Evolutionary conservation across 2,329 filamentous ascomycete genomes (phyloP).

Genomic region (Sporothrix sp.): DNA sequence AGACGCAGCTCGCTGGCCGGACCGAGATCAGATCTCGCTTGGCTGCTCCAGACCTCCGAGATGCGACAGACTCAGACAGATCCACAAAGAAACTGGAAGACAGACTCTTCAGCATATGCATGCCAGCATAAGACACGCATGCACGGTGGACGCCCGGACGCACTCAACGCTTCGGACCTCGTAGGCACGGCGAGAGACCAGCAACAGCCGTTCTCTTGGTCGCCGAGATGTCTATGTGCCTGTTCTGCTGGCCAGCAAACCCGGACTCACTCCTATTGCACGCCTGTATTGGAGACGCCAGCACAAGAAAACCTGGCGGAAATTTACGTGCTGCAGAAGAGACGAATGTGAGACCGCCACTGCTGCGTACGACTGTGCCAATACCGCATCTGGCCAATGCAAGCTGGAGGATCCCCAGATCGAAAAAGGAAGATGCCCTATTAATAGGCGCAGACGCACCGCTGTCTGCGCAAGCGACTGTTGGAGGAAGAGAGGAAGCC

Average conservation of each 20-base stretch:
- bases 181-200: not conserved
- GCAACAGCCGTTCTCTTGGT: not conserved
- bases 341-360: constrained; percentile 16
- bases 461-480: too few relatives aligned
- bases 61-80: constrained; percentile 18
- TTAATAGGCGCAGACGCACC: not conserved
- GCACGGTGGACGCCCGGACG: too few relatives aligned
- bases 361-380: constrained; percentile 17
- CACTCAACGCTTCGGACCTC: not conserved
- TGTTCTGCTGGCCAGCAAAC: too few relatives aligned
- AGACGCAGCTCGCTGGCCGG: not conserved
- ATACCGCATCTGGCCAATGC: constrained; percentile 12
- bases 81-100: not conserved
- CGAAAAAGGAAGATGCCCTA: constrained; percentile 9
- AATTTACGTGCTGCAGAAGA: constrained; percentile 19
- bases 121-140: not conserved
- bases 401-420: constrained; percentile 13
- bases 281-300: constrained; percentile 10
- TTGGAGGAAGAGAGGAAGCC: too few relatives aligned
- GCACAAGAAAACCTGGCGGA: constrained; percentile 19
- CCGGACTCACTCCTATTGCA: constrained; percentile 17
- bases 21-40: constrained; percentile 1
- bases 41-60: constrained; percentile 16
- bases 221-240: constrained; percentile 7
- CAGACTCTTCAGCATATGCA: too few relatives aligned